Evolutionary conservation across 1,284 basidiomycete species (phyloP).

Genomic region (Cutaneotrichosporon mucoides): DNA sequence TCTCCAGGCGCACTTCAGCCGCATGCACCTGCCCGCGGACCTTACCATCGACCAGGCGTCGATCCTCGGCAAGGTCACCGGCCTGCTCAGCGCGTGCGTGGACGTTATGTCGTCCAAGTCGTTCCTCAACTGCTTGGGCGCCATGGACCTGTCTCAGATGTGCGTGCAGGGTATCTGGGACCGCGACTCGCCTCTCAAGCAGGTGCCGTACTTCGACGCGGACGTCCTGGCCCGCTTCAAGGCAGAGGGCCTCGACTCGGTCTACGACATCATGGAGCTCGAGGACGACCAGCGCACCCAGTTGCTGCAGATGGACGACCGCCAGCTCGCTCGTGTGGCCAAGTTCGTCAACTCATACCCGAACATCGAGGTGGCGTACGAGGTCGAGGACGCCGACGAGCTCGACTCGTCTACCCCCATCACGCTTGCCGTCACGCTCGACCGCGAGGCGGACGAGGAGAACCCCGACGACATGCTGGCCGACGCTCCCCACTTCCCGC

Average conservation of each 20-base stretch:
- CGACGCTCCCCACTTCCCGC: slow-evolving; percentile 86
- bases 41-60: slow-evolving; percentile 83
- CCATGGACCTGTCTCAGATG: slow-evolving; percentile 99
- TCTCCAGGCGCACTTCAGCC: slow-evolving; percentile 93
- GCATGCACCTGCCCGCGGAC: slow-evolving; percentile 84
- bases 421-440: slow-evolving; percentile 70
- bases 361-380: slow-evolving; percentile 74
- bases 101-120: slow-evolving; percentile 98
- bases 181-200: slow-evolving; percentile 85
- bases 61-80: slow-evolving; percentile 85
- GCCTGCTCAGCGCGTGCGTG: slow-evolving; percentile 85
- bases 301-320: slow-evolving; percentile 76
- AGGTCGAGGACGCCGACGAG: slow-evolving; percentile 71
- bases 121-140: slow-evolving; percentile 87
- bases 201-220: slow-evolving; percentile 91
- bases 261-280: slow-evolving; percentile 96
- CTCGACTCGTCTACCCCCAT: slow-evolving; percentile 82
- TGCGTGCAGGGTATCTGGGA: slow-evolving; percentile 98
- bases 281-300: slow-evolving; percentile 82
- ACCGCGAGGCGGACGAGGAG: slow-evolving; percentile 76
- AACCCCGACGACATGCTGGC: slow-evolving; percentile 70
- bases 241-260: slow-evolving; percentile 70
- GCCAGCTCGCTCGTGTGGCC: slow-evolving; percentile 77
- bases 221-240: slow-evolving; percentile 85
- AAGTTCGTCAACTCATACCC: slow-evolving; percentile 93